phyloP scores from a whole-genome alignment of 352 stramenopile genomes.

The Phytopythium helicoides region DNA sequence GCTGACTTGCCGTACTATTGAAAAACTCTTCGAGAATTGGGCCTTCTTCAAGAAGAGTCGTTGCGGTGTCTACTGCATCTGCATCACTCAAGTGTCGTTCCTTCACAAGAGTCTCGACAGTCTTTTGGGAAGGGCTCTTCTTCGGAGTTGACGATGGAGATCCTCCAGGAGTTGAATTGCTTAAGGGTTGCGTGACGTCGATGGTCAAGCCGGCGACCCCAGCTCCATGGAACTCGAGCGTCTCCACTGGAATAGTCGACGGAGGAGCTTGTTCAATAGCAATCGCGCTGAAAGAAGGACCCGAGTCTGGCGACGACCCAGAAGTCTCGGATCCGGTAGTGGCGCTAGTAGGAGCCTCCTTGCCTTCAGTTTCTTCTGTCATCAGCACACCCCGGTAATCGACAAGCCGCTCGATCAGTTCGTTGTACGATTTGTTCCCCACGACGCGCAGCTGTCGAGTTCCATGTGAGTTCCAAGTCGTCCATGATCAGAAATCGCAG shows the following conservation, averaged over 20 bases:
- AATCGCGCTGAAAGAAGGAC: slow-evolving; percentile 2
- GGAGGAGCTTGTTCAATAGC: slow-evolving; percentile 3
- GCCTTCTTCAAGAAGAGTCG: slow-evolving; percentile 68
- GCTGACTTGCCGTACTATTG: slow-evolving; percentile 85
- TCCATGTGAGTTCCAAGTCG: no score
- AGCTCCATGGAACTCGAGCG: not conserved
- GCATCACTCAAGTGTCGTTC: slow-evolving; percentile 74
- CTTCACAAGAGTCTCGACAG: slow-evolving; percentile 69
- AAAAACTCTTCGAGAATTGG: slow-evolving; percentile 91
- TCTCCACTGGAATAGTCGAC: slow-evolving; percentile 8
- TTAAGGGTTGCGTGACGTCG: slow-evolving; percentile 23
- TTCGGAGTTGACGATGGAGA: slow-evolving; percentile 25
- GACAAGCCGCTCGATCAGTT: slow-evolving; percentile 95
- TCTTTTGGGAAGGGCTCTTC: slow-evolving; percentile 69
- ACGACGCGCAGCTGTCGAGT: slow-evolving; percentile 62
- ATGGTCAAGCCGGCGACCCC: slow-evolving; percentile 41
- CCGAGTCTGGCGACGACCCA: slow-evolving; percentile 4
- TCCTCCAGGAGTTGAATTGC: not conserved
- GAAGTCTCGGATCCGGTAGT: no score
- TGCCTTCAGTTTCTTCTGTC: slow-evolving; percentile 40
- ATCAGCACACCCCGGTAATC: slow-evolving; percentile 76
- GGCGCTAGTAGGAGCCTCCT: slow-evolving; percentile 5
- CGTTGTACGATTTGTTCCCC: slow-evolving; percentile 96
- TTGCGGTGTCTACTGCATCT: slow-evolving; percentile 55
- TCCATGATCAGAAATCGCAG: not conserved